phyloP scores from a whole-genome alignment of 495 filamentous ascomycete genomes.

The Penicillium angulare region DNA sequence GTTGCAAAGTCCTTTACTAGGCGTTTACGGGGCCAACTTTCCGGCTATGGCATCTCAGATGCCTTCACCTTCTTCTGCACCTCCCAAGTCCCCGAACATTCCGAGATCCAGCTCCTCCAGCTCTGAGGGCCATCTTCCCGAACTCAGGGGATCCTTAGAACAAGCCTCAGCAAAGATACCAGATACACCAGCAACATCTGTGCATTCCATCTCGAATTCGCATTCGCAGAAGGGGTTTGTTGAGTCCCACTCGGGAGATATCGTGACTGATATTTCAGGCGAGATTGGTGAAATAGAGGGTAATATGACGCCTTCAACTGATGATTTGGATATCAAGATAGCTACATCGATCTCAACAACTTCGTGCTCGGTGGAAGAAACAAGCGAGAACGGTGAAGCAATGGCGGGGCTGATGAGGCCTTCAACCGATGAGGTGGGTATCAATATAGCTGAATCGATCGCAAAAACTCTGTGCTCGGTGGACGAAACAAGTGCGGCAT shows the following conservation, averaged over 20 bases:
- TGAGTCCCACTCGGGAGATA: too few relatives aligned
- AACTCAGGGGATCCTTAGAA: neutral
- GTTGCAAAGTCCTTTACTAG: conserved; percentile 19
- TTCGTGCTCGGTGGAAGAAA: too few relatives aligned
- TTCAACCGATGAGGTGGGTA: neutral
- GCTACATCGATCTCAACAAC: too few relatives aligned
- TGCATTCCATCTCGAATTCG: too few relatives aligned
- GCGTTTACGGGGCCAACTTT: conserved; percentile 16
- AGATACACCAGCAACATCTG: neutral
- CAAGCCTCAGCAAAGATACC: too few relatives aligned
- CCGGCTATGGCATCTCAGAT: neutral
- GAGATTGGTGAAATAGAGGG: too few relatives aligned
- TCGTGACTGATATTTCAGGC: too few relatives aligned
- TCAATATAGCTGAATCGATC: neutral
- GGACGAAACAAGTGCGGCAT: neutral
- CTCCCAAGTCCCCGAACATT: neutral
- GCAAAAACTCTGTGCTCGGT: conserved; percentile 1
- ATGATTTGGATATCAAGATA: too few relatives aligned
- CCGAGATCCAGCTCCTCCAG: neutral
- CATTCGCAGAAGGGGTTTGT: too few relatives aligned
- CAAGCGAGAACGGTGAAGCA: too few relatives aligned
- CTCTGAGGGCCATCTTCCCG: neutral
- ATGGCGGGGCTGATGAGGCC: neutral
- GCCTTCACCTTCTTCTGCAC: neutral
- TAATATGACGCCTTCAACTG: too few relatives aligned